Base-by-base conservation (phyloP, 345 rosid genomes). In the Ceriops decandra region DNA sequence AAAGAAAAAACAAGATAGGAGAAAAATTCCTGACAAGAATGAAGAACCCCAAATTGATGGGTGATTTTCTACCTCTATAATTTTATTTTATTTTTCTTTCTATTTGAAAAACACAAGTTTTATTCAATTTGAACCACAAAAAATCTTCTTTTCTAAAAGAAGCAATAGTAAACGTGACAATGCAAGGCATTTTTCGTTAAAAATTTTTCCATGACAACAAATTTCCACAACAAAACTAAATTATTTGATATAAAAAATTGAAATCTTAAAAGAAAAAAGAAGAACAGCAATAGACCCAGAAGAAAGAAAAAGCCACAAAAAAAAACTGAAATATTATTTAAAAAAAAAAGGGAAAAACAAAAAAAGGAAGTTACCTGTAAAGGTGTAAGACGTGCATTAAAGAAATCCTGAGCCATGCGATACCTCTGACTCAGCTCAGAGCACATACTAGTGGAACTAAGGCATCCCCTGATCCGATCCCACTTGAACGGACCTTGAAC, bases 401-500 rank as follows among this genome's bases (percentile, higher is more conserved):
- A 95, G 86, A 95, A 95, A 80, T 91, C 99, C 49, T 72, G 93
- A 76, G 98, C 92, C 87, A 79, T 81, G 60, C 87, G 78, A 49
- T 73, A 88, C 6, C 80, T 88, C 87, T 95, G 99, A 56, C 86
- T 87, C 63, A 95, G 35, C 81, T 92, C 95, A 28, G 87, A 53
- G 57, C 99, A 95, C 77, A 86, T 70, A 31, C 64, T 72, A 7
- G 88, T 85, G 5, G 90, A 79, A 72, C 86, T 83, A 66, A 95
- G 85, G 79, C 98, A 92, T 53, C 73, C 65, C 69, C 89, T 84
- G 2, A 95, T 84, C 51, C 82, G 59, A 66, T 91, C 95, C 98
- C 99, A 95, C 79, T 95, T 91, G 52, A 72, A 85, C 9, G 97
- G 74, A 66, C 86, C 81, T 15, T 79, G 81, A 57, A 95, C 98